These are phyloP conservation scores for Oryza meyeriana DNA, from an alignment of 176 grass and related monocot genomes.

Conservation along the genomic window DNA sequence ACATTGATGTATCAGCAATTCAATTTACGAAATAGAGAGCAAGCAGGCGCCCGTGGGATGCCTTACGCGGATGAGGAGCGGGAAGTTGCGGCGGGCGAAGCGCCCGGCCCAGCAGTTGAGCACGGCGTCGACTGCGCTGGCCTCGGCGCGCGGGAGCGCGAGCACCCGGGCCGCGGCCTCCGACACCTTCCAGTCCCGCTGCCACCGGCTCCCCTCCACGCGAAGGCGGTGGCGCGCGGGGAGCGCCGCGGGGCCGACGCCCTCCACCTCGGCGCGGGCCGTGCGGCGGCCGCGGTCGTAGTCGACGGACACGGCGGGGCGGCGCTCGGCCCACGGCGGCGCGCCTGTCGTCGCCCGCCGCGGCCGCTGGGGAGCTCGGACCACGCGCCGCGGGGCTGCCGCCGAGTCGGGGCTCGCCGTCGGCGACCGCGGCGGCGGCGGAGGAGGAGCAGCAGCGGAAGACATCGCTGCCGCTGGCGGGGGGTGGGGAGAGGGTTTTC, in stretches of 20 bases:
- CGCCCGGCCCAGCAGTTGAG: constrained; percentile 86
- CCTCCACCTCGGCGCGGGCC: constrained; percentile 54
- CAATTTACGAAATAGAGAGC: constrained; percentile 21
- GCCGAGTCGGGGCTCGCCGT: not conserved
- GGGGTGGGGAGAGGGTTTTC: not conserved
- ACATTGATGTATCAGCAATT: not conserved
- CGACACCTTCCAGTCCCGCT: constrained; percentile 81
- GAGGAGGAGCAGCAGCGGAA: not conserved
- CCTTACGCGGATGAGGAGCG: constrained; percentile 72
- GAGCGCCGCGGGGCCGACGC: constrained; percentile 55
- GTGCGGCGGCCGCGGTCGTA: constrained; percentile 66
- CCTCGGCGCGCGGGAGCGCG: constrained; percentile 50
- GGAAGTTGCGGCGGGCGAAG: constrained; percentile 68
- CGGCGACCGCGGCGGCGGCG: not conserved
- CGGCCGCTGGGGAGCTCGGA: constrained; percentile 28
- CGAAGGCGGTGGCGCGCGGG: constrained; percentile 56
- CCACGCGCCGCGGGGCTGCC: constrained; percentile 17
- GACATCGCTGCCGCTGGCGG: not conserved
- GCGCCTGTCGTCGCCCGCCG: not conserved
- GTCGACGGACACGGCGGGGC: constrained; percentile 59
- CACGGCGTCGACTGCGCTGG: constrained; percentile 51
- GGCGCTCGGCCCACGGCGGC: constrained; percentile 67
- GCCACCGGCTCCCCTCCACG: constrained; percentile 60
- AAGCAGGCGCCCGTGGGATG: not conserved
- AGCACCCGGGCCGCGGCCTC: constrained; percentile 62